These are phyloP conservation scores for Knoxia roxburghii DNA, from an alignment of 257 asterid genomes.

Conservation along the genomic window DNA sequence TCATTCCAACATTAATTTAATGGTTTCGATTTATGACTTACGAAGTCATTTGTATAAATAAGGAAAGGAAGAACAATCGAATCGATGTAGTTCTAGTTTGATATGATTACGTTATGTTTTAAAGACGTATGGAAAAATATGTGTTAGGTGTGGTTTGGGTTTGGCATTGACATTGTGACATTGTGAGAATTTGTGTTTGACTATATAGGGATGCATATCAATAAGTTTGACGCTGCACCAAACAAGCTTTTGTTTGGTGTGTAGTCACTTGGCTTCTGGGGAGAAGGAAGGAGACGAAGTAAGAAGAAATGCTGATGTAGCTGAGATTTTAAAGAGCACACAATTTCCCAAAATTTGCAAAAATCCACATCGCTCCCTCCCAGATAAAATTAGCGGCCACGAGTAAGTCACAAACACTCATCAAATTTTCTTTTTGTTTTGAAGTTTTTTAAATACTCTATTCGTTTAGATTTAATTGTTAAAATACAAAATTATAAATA, in stretches of 20 bases:
- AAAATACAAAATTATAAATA: too few relatives aligned
- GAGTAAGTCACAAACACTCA: constrained; percentile 43
- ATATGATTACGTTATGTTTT: too few relatives aligned
- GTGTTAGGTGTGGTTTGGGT: too few relatives aligned
- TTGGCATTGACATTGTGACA: too few relatives aligned
- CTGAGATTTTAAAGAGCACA: constrained; percentile 64
- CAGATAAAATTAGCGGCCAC: constrained; percentile 59
- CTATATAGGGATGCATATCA: constrained; percentile 86
- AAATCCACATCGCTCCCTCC: constrained; percentile 34
- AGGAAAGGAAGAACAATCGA: too few relatives aligned
- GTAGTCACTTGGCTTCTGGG: constrained; percentile 95
- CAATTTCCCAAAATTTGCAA: constrained; percentile 58
- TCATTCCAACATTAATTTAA: too few relatives aligned
- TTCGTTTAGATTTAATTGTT: too few relatives aligned
- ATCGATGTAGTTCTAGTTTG: too few relatives aligned
- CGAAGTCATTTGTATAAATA: too few relatives aligned
- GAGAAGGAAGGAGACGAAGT: constrained; percentile 93
- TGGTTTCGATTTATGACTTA: too few relatives aligned
- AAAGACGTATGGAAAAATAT: too few relatives aligned
- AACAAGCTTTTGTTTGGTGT: constrained; percentile 84
- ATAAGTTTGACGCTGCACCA: constrained; percentile 80
- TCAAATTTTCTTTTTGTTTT: neutral
- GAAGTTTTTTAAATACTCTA: too few relatives aligned
- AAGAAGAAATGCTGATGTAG: constrained; percentile 67
- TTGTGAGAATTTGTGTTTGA: neutral